Conservation (phyloP, 1,284 basidiomycete genomes). For the Leccinum pachyderme region DNA sequence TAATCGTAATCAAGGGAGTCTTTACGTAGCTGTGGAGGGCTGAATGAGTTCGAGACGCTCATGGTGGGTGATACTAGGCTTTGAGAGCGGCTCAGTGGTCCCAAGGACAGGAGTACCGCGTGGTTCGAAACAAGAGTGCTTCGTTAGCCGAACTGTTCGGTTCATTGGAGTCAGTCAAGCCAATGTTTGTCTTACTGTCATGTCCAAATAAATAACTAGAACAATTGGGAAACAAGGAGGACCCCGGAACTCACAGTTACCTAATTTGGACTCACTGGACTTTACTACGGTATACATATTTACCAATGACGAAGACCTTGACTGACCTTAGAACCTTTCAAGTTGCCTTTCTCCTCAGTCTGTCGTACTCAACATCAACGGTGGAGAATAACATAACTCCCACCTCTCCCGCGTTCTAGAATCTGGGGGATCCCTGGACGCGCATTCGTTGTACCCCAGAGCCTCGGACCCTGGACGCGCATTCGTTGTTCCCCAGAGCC, state of each 20-base stretch:
- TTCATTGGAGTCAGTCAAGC: constrained; percentile 1
- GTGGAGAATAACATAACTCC: constrained; percentile 53
- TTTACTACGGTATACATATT: constrained; percentile 32
- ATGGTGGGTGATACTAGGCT: constrained; percentile 10
- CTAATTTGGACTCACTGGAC: not conserved
- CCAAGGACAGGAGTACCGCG: not conserved
- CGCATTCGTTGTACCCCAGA: constrained; percentile 53
- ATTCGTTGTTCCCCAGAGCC: constrained; percentile 53
- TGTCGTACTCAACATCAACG: constrained; percentile 23
- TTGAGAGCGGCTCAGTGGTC: not conserved
- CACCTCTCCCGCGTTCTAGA: constrained; percentile 39
- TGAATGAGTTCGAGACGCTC: constrained; percentile 8
- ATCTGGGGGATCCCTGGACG: constrained; percentile 51
- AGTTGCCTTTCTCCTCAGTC: too few species aligned
- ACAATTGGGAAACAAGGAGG: constrained; percentile 13
- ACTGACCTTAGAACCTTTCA: too few species aligned
- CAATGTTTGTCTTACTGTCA: constrained; percentile 18
- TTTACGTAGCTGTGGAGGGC: constrained; percentile 11
- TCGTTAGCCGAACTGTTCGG: constrained; percentile 2
- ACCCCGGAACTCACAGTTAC: constrained; percentile 14
- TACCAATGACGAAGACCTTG: constrained; percentile 42
- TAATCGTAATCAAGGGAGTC: constrained; percentile 6
- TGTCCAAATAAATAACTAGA: constrained; percentile 19
- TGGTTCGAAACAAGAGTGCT: constrained; percentile 1
- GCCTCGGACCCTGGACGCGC: constrained; percentile 63